Base-by-base conservation (phyloP, 345 rosid genomes). In the Isatis tinctoria region DNA sequence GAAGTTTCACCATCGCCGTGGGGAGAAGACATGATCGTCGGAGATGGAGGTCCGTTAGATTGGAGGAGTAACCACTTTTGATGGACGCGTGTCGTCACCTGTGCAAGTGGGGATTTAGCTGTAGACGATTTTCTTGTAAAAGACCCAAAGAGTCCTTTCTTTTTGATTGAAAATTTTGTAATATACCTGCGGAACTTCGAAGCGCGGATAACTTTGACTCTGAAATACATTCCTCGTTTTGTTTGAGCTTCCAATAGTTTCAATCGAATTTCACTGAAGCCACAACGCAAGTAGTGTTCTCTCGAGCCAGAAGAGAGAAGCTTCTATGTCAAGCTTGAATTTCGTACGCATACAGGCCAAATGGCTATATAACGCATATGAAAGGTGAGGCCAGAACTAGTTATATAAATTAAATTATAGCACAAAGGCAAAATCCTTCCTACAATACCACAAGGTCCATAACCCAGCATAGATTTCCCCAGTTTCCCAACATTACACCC, bases 41-140 rank as follows among this genome's bases (percentile, higher is more conserved):
- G 8, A 2, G 68, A 65, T 0, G 72, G 79, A 60, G 79, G 49
- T 14, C 74, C 79, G 79, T 68, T 75, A 9, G 72, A 70, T 65
- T 2, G 12, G 63, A 47, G 18, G 57, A 65, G 32, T 71, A 49
- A 49, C 68, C 73, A 40, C 60, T 59, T 70, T 2, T 70, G 62
- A 70, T 17, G 5, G 37, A 45, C 68, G 30, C 57, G 76, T 77
- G 76, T 52, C 41, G 6, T 7, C 4, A 52, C 60, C 58, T 43
- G 9, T 35, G 47, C 11, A 1, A 4, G 6, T 27, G 61, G 10
- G 16, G 7, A 27, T 3, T 48, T 8, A 20, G 2, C 8, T 8
- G 30, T 30, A 17, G 22, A 47, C 32, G 57, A 36, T 59, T 22
- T 48, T 65, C 17, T 51, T 52, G 58, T 41, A 13, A 28, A 39